Evolutionary conservation across 129 eudicot genomes (phyloP).

Genomic region (Helianthus tuberosus): DNA sequence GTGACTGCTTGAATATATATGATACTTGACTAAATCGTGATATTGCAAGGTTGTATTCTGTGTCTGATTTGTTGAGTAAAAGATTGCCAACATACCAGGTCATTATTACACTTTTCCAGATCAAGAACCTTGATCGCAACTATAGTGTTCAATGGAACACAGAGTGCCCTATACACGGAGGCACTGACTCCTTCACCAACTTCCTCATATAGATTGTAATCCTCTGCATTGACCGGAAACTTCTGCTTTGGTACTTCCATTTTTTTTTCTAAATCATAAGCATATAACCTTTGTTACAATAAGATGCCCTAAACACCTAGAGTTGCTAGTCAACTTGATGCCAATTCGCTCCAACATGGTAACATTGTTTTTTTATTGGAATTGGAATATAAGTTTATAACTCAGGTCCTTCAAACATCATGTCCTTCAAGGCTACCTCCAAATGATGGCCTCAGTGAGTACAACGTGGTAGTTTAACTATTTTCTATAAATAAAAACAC

Average conservation of each 20-base stretch:
- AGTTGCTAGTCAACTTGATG: slow-evolving; percentile 21
- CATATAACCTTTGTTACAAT: slow-evolving; percentile 32
- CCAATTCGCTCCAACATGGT: slow-evolving; percentile 37
- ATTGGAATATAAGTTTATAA: slow-evolving; percentile 15
- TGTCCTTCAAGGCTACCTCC: slow-evolving; percentile 11
- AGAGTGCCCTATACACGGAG: slow-evolving; percentile 82
- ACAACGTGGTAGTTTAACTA: not conserved
- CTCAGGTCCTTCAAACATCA: slow-evolving; percentile 9
- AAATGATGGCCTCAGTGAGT: slow-evolving; percentile 7
- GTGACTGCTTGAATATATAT: not conserved
- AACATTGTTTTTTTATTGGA: slow-evolving; percentile 35
- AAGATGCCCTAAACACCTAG: slow-evolving; percentile 29
- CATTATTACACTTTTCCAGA: slow-evolving; percentile 91
- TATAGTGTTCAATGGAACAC: slow-evolving; percentile 72
- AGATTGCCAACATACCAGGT: slow-evolving; percentile 64
- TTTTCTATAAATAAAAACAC: not conserved
- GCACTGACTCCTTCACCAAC: slow-evolving; percentile 99
- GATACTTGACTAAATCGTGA: not conserved
- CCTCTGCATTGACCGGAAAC: slow-evolving; percentile 69
- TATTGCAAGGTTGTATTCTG: not conserved
- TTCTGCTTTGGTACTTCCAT: slow-evolving; percentile 60
- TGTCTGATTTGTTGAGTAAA: not conserved
- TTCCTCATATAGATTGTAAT: slow-evolving; percentile 79
- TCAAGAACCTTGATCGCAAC: slow-evolving; percentile 99
- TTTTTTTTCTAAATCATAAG: slow-evolving; percentile 37